Evolutionary conservation across 139 green algal genomes (phyloP).

Genomic region (Chara braunii): DNA sequence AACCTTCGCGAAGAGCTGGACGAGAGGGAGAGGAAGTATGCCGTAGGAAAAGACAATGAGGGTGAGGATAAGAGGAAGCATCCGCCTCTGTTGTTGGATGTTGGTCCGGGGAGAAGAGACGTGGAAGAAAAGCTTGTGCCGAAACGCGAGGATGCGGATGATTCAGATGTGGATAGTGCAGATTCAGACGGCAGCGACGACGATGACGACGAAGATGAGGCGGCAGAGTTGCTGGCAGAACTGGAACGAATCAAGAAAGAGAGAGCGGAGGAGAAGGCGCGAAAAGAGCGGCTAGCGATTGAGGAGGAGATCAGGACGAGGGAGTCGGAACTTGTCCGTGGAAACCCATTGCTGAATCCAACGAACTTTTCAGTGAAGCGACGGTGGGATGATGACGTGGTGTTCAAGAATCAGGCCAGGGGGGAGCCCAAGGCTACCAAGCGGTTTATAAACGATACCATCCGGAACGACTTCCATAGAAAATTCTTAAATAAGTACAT

Average conservation of each 20-base stretch:
- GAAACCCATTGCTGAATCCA: conserved; percentile 81
- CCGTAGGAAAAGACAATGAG: conserved; percentile 11
- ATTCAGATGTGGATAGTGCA: conserved; percentile 31
- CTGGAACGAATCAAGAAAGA: conserved; percentile 91
- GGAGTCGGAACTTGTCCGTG: conserved; percentile 61
- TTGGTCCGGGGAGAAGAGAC: neutral
- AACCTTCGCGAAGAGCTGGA: conserved; percentile 37
- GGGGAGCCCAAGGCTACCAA: conserved; percentile 81
- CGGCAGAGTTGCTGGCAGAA: conserved; percentile 85
- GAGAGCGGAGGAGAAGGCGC: conserved; percentile 57
- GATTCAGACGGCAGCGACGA: conserved; percentile 37
- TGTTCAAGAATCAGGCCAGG: conserved; percentile 88
- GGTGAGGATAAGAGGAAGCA: neutral
- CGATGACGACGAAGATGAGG: conserved; percentile 49
- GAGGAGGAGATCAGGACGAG: conserved; percentile 50
- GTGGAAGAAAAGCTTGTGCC: conserved; percentile 15
- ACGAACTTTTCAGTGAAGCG: conserved; percentile 8
- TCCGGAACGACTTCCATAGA: conserved; percentile 94
- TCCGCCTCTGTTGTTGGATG: neutral
- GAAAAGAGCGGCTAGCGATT: conserved; percentile 41
- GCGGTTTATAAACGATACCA: conserved; percentile 98
- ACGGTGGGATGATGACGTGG: conserved; percentile 95
- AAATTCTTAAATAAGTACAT: conserved; percentile 91
- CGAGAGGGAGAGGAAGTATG: conserved; percentile 28
- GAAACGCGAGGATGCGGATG: conserved; percentile 16